A percentile compares a stretch with the other conserved stretches of the same genome.
phyloP scores from a whole-genome alignment of 1,284 basidiomycete genomes.

The Cutaneotrichosporon cavernicola region DNA sequence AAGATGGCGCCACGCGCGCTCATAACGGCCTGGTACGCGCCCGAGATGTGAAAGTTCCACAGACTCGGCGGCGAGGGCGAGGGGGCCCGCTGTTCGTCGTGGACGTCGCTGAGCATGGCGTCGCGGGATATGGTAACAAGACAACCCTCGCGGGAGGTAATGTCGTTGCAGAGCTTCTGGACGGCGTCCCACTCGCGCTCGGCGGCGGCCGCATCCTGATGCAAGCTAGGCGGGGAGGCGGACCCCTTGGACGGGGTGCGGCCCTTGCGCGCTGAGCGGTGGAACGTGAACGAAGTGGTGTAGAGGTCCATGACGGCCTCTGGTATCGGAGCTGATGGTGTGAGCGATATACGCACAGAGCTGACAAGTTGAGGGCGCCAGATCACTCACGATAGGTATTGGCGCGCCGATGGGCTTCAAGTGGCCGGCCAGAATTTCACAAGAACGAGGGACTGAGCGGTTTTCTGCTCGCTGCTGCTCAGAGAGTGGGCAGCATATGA shows the following conservation, averaged over 20 bases:
- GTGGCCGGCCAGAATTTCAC: constrained; percentile 2
- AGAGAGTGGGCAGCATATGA: constrained; percentile 2
- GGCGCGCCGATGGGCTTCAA: background rate
- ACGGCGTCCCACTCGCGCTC: constrained; percentile 62
- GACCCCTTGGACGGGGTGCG: constrained; percentile 22
- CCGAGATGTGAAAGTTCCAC: constrained; percentile 89
- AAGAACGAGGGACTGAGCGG: background rate
- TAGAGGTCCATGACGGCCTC: constrained; percentile 73
- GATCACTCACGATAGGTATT: constrained; percentile 3
- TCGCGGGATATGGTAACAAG: constrained; percentile 74
- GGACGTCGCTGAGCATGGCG: constrained; percentile 9
- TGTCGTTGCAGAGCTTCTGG: constrained; percentile 75
- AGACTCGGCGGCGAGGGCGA: constrained; percentile 19
- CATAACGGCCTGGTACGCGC: constrained; percentile 90
- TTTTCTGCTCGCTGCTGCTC: background rate
- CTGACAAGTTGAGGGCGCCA: background rate
- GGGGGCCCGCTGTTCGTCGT: constrained; percentile 4
- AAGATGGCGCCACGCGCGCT: constrained; percentile 81
- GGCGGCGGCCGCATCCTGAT: constrained; percentile 29
- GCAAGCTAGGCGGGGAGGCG: constrained; percentile 33
- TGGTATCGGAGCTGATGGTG: background rate
- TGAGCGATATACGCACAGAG: background rate
- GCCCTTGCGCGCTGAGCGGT: constrained; percentile 18
- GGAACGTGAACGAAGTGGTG: constrained; percentile 67
- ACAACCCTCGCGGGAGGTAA: constrained; percentile 75